These are phyloP conservation scores for Stagonosporopsis tanaceti DNA, from an alignment of 2,329 filamentous ascomycete species.

Conservation along the genomic window DNA sequence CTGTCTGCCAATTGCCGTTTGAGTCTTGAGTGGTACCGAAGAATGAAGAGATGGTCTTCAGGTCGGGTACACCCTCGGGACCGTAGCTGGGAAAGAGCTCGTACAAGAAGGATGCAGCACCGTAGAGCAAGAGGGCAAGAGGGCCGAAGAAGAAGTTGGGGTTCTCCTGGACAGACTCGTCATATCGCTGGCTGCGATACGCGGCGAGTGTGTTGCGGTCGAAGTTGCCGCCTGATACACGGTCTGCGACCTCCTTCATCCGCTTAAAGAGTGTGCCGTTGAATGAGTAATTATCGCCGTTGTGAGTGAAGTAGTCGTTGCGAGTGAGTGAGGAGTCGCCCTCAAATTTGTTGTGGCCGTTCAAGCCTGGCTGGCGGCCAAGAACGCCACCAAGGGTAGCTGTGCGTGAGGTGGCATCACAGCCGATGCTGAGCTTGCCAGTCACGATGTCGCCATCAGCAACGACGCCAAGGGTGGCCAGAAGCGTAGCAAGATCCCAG, in stretches of 20 bases:
- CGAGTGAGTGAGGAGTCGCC: conserved; percentile 52
- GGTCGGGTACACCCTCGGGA: conserved; percentile 25
- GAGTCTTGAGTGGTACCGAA: conserved; percentile 53
- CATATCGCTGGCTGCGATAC: conserved; percentile 52
- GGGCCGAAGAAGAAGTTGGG: conserved; percentile 56
- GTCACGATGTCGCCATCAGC: conserved; percentile 54
- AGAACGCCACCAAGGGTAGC: conserved; percentile 35
- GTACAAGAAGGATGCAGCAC: conserved; percentile 56
- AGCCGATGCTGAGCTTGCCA: conserved; percentile 55
- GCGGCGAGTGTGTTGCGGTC: conserved; percentile 49
- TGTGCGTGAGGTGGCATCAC: conserved; percentile 55
- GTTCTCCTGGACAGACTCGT: conserved; percentile 49
- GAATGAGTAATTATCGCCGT: conserved; percentile 51
- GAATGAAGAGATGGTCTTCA: conserved; percentile 35
- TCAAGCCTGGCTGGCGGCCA: conserved; percentile 53
- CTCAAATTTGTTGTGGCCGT: conserved; percentile 57
- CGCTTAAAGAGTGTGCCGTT: conserved; percentile 52
- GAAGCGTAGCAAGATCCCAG: conserved; percentile 52
- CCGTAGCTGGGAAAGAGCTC: conserved; percentile 51
- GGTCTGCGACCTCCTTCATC: conserved; percentile 47
- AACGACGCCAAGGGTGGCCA: conserved; percentile 52
- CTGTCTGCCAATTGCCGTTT: conserved; percentile 12
- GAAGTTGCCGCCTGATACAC: conserved; percentile 44
- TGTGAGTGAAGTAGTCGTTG: conserved; percentile 51
- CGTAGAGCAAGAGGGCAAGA: conserved; percentile 50